Conservation (phyloP, 164 flowering plant species). For the Umbellularia californica region DNA sequence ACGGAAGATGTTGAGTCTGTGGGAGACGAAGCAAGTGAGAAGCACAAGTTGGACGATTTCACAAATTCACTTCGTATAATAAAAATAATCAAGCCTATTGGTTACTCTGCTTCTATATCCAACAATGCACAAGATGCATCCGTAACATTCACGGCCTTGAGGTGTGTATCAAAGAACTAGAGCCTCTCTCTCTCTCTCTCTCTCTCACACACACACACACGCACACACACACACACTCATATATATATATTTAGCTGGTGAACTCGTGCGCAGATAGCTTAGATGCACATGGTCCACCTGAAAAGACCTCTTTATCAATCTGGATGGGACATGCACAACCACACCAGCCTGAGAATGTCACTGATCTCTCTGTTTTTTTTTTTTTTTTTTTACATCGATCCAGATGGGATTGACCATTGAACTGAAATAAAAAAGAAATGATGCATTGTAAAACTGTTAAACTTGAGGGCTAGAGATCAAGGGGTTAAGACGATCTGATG, state of each 20-base stretch:
- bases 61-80: conserved; percentile 32
- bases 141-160: conserved; percentile 64
- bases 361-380: no score
- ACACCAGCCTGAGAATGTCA: neutral
- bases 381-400: no score
- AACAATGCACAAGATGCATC: conserved; percentile 56
- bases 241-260: no score
- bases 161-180: conserved; percentile 38
- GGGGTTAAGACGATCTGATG: no score
- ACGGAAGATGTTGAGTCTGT: conserved; percentile 22
- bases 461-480: no score
- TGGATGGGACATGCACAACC: neutral
- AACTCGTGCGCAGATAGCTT: no score
- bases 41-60: conserved; percentile 25
- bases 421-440: no score
- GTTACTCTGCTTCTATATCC: conserved; percentile 50
- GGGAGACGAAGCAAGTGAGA: conserved; percentile 23
- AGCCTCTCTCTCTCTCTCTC: neutral
- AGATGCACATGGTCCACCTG: neutral
- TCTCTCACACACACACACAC: neutral
- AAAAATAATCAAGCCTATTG: conserved; percentile 67
- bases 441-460: no score
- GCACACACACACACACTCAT: no score
- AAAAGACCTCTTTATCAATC: no score
- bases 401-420: no score